phyloP scores from a whole-genome alignment of 768 basidiomycete species.

The Suillus tomentosus region DNA sequence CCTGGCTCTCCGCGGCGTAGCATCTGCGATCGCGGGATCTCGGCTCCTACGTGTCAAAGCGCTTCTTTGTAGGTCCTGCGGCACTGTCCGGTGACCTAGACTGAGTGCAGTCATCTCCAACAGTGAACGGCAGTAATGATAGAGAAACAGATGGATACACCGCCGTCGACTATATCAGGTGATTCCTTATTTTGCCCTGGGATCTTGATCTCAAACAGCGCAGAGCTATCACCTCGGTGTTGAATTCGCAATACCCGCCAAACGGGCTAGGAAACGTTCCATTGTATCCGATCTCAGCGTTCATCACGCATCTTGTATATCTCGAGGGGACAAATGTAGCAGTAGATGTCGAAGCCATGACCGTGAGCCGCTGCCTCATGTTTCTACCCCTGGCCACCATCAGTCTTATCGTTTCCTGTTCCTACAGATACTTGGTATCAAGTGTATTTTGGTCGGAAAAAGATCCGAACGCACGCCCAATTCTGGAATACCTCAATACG shows the following conservation, averaged over 20 bases:
- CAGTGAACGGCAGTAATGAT: constrained; percentile 89
- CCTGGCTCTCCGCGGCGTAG: constrained; percentile 81
- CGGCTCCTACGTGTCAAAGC: constrained; percentile 74
- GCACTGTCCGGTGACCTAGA: constrained; percentile 3
- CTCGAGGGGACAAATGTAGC: constrained; percentile 61
- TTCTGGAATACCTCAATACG: constrained; percentile 40
- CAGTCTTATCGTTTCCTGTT: constrained; percentile 8
- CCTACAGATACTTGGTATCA: constrained; percentile 57
- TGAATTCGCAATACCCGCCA: constrained; percentile 60
- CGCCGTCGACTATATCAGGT: constrained; percentile 84
- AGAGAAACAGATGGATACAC: constrained; percentile 87
- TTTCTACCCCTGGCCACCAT: constrained; percentile 10
- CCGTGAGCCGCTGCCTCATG: constrained; percentile 45
- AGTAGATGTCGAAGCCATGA: constrained; percentile 62
- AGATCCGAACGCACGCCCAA: constrained; percentile 20
- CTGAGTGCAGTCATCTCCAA: constrained; percentile 13
- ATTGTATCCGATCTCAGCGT: constrained; percentile 76
- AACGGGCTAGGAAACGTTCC: constrained; percentile 61
- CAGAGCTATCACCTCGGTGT: constrained; percentile 69
- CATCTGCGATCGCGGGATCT: constrained; percentile 74
- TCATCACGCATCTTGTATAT: constrained; percentile 85
- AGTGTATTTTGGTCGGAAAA: constrained; percentile 52
- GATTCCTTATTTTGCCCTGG: constrained; percentile 22
- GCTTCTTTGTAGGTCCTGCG: constrained; percentile 64
- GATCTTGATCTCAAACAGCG: constrained; percentile 14